Conservation (phyloP, 768 basidiomycete species). For the Lentinula lateritia region DNA sequence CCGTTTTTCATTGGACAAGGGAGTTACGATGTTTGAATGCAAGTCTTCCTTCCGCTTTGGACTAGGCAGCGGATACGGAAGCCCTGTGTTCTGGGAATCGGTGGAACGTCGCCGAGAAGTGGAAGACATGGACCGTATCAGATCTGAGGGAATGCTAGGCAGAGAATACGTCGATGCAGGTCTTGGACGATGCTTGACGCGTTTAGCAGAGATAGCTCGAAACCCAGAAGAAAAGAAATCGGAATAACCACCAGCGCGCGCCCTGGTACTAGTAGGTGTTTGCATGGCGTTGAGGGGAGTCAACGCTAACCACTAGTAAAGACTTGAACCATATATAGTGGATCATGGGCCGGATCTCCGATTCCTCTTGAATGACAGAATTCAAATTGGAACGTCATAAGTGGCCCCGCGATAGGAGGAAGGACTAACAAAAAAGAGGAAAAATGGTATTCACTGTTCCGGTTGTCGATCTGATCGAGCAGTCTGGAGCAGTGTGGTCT, state of each 20-base stretch:
- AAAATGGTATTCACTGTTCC: not conserved
- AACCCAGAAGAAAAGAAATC: slow-evolving; percentile 9
- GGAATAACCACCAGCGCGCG: slow-evolving; percentile 5
- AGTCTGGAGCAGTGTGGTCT: not conserved
- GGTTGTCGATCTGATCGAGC: not conserved
- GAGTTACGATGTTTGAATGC: not conserved
- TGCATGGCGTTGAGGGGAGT: not conserved
- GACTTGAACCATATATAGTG: not conserved
- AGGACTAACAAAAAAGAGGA: not conserved
- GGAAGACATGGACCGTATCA: not conserved
- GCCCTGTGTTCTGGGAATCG: not conserved
- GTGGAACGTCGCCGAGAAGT: not conserved
- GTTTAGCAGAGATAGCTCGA: not conserved
- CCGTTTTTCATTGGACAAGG: not conserved
- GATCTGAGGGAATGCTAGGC: not conserved
- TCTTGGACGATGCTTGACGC: not conserved
- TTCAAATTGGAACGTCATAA: not conserved
- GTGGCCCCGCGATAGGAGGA: not conserved
- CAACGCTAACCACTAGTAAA: not conserved
- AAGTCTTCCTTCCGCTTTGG: not conserved
- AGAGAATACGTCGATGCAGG: not conserved
- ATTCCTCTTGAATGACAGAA: not conserved
- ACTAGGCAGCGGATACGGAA: not conserved
- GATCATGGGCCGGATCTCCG: not conserved
- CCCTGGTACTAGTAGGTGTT: not conserved